Conservation (phyloP, 345 rosid genomes). For the Acer negundo region DNA sequence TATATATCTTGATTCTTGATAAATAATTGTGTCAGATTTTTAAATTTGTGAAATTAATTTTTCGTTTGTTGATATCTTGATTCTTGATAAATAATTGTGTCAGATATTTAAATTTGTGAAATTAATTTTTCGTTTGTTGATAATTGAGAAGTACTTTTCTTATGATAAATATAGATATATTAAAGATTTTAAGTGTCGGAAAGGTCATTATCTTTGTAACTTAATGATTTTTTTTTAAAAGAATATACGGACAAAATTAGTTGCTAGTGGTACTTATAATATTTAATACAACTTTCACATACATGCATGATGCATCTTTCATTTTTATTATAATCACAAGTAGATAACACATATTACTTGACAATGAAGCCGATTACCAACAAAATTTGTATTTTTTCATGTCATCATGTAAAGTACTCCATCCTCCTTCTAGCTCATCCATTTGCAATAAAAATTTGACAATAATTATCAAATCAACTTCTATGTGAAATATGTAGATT, state of each 20-base stretch:
- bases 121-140: background rate
- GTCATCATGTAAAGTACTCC: background rate
- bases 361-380: background rate
- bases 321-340: constrained; percentile 14
- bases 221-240: constrained; percentile 5
- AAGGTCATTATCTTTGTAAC: constrained; percentile 24
- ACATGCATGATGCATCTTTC: constrained; percentile 3
- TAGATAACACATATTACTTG: constrained; percentile 1
- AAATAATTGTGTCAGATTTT: too few relatives aligned
- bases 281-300: constrained; percentile 18
- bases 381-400: background rate
- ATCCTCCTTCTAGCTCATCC: background rate
- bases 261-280: constrained; percentile 21
- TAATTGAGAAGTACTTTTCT: constrained; percentile 20
- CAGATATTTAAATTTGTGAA: background rate
- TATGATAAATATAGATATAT: background rate
- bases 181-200: constrained; percentile 23
- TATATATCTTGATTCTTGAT: too few relatives aligned
- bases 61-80: too few relatives aligned
- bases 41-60: too few relatives aligned
- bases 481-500: background rate
- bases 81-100: background rate
- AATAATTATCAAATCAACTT: background rate
- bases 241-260: constrained; percentile 32
- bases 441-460: background rate